Base-by-base conservation (phyloP, 1,284 basidiomycete species). In the Fistulina hepatica region DNA sequence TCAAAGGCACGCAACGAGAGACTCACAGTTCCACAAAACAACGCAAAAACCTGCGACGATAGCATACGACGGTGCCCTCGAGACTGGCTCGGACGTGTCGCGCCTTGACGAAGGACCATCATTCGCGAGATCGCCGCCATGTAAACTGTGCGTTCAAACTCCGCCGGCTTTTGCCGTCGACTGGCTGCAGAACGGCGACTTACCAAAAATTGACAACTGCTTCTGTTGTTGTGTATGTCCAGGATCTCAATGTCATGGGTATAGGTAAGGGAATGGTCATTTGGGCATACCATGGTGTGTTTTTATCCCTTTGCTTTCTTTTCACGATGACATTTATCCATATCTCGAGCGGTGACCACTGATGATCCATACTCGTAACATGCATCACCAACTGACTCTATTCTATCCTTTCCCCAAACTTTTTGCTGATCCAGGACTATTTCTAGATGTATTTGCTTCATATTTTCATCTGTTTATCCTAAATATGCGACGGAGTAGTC, bases 301-400 rank as follows among this genome's bases (percentile, higher is more conserved):
- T 22, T 27, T 33, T 31, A 35, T 36, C 17, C 23, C n/a, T 28
- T 9, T 9, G 15, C 28, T 16, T 31, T 19, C 10, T 8, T 19
- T 31, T 49, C 20, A 47, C 69, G 75, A 79, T 74, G 76, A 80
- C 75, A 69, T 48, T 54, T 63, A 67, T 73, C 75, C 71, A 73
- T 73, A 59, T 53, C 72, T 76, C 78, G 76, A n/a, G 64, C 55
- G 74, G 76, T 73, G 76, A 80, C 57, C 60, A 58, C 63, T 54
- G 55, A 71, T 79, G 76, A 78, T 66, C 76, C 76, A 53, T 56
- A 60, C 76, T 79, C 77, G 67, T 56, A 74, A 78, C 77, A 80
- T 81, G 77, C 77, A 81, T 79, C 76, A 81, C 77, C 77, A 80
- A 73, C 77, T 74, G 77, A 81, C 55, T 56, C 42, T 53, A 49